Evolutionary conservation across 208 protist genomes (phyloP), one percentile per base, ranked within the genome.

Genomic region (Leishmania braziliensis): DNA sequence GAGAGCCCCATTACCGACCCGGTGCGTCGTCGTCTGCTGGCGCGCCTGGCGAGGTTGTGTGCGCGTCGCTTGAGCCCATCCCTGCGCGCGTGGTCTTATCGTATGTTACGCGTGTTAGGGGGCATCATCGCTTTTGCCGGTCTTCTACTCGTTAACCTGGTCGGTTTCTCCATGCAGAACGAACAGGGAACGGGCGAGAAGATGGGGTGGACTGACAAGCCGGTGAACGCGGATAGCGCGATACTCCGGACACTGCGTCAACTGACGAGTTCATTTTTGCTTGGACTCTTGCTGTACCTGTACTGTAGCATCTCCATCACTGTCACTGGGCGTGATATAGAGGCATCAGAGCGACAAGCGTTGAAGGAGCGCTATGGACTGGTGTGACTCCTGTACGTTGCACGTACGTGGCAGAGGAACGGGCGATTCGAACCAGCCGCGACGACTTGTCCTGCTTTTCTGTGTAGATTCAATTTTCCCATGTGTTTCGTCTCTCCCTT

Each of bases 121-220:
- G 90, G 88, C 50, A 75, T 83, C 8, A 50, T 82, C 66, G 81
- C 81, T 6, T 72, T 92, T 5, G 79, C 88, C 56, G 82, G 82
- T 14, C 79, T 97, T 33, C 87, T 93, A 63, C 68, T 90, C 10
- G 86, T 91, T 6, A 97, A 97, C 63, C 79, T 95, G 36, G 82
- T 95, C 14, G 76, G 76, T 29, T 80, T 80, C 65, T 80, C 76
- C 51, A 80, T 80, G 76, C 76, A 80, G 26, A 80, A 80, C 16
- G 39, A n/a, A 1, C n/a, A 20, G 5, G 39, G 36, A 8, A 58
- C 26, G 3, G n/a, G 39, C 3, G 65, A 33, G 20, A 73, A 68
- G 68, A 6, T 46, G 4, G 65, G 77, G 0, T 1, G 3, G 2
- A 68, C 53, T 1, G 20, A 58, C 2, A 23, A 43, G 33, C 4